A percentile compares a stretch with the other conserved stretches of the same genome.
Conservation (phyloP, 805 yeast genomes). For the Wickerhamiella australiensis region DNA sequence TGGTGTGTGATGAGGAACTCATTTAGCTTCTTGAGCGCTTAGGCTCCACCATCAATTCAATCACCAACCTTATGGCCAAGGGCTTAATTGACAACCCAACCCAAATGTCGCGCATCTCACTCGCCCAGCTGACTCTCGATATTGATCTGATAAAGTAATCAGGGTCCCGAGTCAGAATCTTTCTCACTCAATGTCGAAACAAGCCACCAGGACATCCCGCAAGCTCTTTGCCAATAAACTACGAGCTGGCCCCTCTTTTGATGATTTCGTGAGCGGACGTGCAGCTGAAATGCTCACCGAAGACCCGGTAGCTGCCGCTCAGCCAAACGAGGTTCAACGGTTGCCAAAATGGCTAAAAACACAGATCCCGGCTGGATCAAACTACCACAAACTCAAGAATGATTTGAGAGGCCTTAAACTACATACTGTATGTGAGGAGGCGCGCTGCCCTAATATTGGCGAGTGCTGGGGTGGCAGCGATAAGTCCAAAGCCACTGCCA, state of each 20-base stretch:
- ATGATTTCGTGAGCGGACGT: slow-evolving; percentile 73
- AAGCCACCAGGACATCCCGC: slow-evolving; percentile 12
- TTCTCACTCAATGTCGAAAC: slow-evolving; percentile 6
- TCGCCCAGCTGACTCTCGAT: neutral
- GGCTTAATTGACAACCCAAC: too few relatives aligned
- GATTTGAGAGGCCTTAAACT: slow-evolving; percentile 81
- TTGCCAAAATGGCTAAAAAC: slow-evolving; percentile 91
- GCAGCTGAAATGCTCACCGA: slow-evolving; percentile 44
- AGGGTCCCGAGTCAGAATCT: neutral
- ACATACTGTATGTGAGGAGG: slow-evolving; percentile 97
- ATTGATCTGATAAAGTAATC: slow-evolving; percentile 8
- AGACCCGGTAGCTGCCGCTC: slow-evolving; percentile 52
- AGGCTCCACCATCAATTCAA: too few relatives aligned
- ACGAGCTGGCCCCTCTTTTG: slow-evolving; percentile 83
- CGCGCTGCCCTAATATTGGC: slow-evolving; percentile 98
- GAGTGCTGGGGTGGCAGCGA: slow-evolving; percentile 98
- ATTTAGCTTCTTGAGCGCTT: too few relatives aligned
- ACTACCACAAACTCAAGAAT: slow-evolving; percentile 63
- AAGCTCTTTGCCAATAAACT: slow-evolving; percentile 51
- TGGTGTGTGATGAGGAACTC: too few relatives aligned
- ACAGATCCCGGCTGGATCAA: slow-evolving; percentile 91
- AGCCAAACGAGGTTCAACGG: slow-evolving; percentile 35
- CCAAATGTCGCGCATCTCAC: neutral
- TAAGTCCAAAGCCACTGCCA: slow-evolving; percentile 86
- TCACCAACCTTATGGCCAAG: too few relatives aligned